Evolutionary conservation across 257 asterid species (phyloP).

Genomic region (Apocynum venetum): DNA sequence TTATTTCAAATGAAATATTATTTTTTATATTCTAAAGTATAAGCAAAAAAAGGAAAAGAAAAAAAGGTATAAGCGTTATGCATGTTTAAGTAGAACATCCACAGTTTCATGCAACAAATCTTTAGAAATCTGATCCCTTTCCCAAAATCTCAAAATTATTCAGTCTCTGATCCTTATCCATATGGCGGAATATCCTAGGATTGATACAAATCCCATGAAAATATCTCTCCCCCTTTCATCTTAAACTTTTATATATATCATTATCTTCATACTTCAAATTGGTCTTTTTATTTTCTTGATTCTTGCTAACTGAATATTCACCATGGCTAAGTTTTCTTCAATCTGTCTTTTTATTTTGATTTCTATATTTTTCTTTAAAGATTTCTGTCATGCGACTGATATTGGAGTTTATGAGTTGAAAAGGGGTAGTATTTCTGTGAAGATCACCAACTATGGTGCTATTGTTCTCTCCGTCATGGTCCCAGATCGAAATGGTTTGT

Average conservation of each 20-base stretch:
- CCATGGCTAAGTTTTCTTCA: constrained; percentile 25
- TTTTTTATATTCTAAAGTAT: too few species aligned
- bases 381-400: constrained; percentile 15
- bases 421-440: constrained; percentile 43
- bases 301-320: neutral
- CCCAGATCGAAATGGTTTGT: constrained; percentile 62
- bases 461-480: constrained; percentile 54
- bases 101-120: neutral
- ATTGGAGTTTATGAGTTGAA: constrained; percentile 41
- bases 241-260: neutral
- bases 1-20: too few species aligned
- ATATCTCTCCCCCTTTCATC: neutral
- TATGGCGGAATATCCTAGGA: neutral
- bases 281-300: neutral
- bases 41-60: too few species aligned
- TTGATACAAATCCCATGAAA: neutral
- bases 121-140: neutral
- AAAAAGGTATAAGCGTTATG: too few species aligned
- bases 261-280: neutral
- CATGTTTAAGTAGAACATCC: neutral
- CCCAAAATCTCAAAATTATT: neutral
- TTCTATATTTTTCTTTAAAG: constrained; percentile 11
- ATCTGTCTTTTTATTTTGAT: constrained; percentile 19
- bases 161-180: neutral
- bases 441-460: constrained; percentile 73